phyloP scores from a whole-genome alignment of 108 stramenopile genomes.

The Asterionellopsis glacialis region DNA sequence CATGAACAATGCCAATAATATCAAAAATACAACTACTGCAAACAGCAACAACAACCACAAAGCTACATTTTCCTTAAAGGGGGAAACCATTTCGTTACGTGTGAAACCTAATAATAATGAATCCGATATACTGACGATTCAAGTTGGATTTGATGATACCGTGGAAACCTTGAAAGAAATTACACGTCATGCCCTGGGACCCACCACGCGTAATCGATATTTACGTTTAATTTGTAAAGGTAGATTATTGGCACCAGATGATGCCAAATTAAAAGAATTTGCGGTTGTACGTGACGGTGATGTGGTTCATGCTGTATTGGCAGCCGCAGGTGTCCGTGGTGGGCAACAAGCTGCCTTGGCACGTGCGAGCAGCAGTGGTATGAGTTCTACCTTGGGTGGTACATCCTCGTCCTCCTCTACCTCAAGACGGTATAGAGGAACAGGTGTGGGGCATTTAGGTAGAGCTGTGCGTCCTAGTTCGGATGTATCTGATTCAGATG shows the following conservation, averaged over 20 bases:
- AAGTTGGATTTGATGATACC: not conserved
- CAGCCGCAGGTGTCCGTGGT: conserved; percentile 21
- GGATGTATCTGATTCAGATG: conserved; percentile 12
- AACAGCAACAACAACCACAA: not conserved
- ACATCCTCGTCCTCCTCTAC: not conserved
- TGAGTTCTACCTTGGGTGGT: conserved; percentile 1
- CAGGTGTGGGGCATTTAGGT: conserved; percentile 48
- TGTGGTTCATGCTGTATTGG: conserved; percentile 76
- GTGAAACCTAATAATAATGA: not conserved
- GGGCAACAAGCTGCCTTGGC: conserved; percentile 5
- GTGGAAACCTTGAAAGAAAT: not conserved
- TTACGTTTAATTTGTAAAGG: conserved; percentile 73
- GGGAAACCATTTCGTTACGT: not conserved
- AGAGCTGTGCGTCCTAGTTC: conserved; percentile 23
- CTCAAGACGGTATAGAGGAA: conserved; percentile 27
- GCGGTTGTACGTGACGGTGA: conserved; percentile 33
- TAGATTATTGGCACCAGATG: conserved; percentile 68
- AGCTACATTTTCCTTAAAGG: not conserved
- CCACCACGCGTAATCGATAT: conserved; percentile 21
- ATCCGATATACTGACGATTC: not conserved
- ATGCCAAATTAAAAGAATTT: conserved; percentile 40
- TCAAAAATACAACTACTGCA: no score
- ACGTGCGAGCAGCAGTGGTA: conserved; percentile 9
- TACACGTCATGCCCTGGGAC: not conserved
- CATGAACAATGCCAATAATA: no score